Evolutionary conservation across 768 basidiomycete species (phyloP).

Genomic region (Trametes cinnabarina): DNA sequence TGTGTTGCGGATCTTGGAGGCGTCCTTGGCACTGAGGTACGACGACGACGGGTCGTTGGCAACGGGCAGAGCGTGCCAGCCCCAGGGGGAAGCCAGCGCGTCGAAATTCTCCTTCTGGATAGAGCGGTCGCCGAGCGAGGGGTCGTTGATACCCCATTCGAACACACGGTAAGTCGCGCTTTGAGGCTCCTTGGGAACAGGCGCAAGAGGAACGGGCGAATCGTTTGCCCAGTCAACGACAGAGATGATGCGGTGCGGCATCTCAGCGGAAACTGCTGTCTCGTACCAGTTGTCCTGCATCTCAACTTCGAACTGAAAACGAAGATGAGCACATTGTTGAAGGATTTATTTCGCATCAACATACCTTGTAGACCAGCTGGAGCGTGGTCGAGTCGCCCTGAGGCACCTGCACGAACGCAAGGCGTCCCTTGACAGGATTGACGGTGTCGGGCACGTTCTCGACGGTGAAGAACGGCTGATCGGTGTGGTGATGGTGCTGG

Average conservation of each 20-base stretch:
- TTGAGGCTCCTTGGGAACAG: constrained; percentile 31
- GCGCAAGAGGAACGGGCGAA: constrained; percentile 44
- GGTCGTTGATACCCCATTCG: constrained; percentile 85
- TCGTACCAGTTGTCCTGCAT: constrained; percentile 98
- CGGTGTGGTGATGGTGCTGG: constrained; percentile 48
- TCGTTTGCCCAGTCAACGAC: constrained; percentile 96
- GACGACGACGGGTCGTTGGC: constrained; percentile 58
- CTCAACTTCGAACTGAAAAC: constrained; percentile 76
- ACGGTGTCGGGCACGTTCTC: constrained; percentile 73
- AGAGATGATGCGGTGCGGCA: constrained; percentile 79
- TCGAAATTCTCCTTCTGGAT: constrained; percentile 70
- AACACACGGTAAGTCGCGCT: constrained; percentile 65
- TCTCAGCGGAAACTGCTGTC: constrained; percentile 68
- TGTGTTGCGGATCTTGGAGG: constrained; percentile 46
- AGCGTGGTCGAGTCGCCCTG: constrained; percentile 54
- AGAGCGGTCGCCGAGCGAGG: constrained; percentile 61
- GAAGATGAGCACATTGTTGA: background rate
- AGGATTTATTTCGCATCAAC: no score
- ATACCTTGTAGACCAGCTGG: constrained; percentile 78
- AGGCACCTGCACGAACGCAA: constrained; percentile 84
- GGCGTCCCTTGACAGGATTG: constrained; percentile 73
- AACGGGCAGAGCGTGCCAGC: constrained; percentile 88
- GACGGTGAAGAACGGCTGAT: constrained; percentile 42
- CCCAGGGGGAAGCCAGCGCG: constrained; percentile 73
- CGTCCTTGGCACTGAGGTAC: constrained; percentile 19